Conservation (phyloP, 345 rosid species). For the Heritiera littoralis region DNA sequence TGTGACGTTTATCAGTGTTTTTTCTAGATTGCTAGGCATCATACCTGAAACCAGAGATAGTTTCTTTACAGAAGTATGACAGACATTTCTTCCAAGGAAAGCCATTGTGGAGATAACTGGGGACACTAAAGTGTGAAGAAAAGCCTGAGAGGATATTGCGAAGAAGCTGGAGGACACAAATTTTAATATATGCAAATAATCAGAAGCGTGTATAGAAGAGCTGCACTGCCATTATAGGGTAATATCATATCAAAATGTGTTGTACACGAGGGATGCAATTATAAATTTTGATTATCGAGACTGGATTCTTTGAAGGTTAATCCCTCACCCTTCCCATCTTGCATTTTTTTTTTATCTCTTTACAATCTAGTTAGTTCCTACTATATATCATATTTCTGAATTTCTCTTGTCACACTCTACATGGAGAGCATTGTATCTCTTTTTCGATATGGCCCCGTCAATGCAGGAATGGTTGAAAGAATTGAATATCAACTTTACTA, state of each 20-base stretch:
- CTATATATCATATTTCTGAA: slow-evolving; percentile 24
- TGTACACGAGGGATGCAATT: slow-evolving; percentile 39
- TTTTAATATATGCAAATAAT: slow-evolving; percentile 38
- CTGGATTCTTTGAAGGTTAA: slow-evolving; percentile 34
- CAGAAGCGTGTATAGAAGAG: slow-evolving; percentile 43
- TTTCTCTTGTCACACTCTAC: slow-evolving; percentile 12
- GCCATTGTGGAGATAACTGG: slow-evolving; percentile 16
- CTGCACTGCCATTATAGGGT: slow-evolving; percentile 44
- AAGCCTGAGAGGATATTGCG: slow-evolving; percentile 24
- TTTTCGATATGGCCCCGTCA: slow-evolving; percentile 1
- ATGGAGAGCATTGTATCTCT: slow-evolving; percentile 6
- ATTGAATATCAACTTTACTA: slow-evolving; percentile 1
- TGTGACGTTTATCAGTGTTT: slow-evolving; percentile 16
- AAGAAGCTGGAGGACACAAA: slow-evolving; percentile 22
- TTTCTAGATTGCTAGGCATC: slow-evolving; percentile 26
- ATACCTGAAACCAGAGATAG: slow-evolving; percentile 28
- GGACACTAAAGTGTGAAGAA: slow-evolving; percentile 17
- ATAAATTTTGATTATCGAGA: slow-evolving; percentile 27
- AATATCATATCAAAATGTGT: slow-evolving; percentile 23
- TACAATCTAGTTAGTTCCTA: slow-evolving; percentile 24
- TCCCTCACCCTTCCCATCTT: slow-evolving; percentile 26
- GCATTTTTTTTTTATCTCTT: slow-evolving; percentile 5
- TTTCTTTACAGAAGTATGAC: slow-evolving; percentile 18
- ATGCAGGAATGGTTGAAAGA: slow-evolving; percentile 16
- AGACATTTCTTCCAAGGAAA: slow-evolving; percentile 10